phyloP scores from a whole-genome alignment of 176 grass and related monocot species.

The Eleusine indica region DNA sequence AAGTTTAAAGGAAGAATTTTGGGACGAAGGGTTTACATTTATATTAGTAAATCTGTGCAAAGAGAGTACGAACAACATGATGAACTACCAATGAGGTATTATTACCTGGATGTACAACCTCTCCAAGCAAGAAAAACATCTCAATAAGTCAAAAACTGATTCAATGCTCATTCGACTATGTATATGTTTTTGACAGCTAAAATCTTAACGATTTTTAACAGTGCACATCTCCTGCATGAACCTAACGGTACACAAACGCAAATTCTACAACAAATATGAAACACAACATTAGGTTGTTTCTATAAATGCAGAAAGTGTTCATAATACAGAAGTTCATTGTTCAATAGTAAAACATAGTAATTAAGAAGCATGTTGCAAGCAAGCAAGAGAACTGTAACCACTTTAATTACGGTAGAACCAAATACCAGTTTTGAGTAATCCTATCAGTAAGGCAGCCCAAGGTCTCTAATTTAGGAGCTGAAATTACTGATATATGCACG shows the following conservation, averaged over 20 bases:
- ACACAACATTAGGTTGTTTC: neutral
- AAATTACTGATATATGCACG: neutral
- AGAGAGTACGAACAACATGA: neutral
- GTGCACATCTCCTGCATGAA: neutral
- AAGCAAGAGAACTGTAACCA: neutral
- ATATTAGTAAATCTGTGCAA: too few species aligned
- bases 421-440: neutral
- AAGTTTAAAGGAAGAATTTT: neutral
- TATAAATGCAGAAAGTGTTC: too few species aligned
- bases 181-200: neutral
- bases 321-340: too few species aligned
- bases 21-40: too few species aligned
- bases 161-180: too few species aligned
- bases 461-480: neutral
- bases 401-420: neutral
- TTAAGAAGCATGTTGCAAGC: too few species aligned
- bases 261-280: neutral
- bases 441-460: neutral
- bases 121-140: conserved; percentile 10
- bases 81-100: too few species aligned
- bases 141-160: neutral
- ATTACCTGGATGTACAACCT: neutral
- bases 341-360: too few species aligned
- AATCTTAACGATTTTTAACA: neutral
- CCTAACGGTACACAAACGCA: neutral